Evolutionary conservation across 2,329 filamentous ascomycete genomes (phyloP).

Genomic region (Ophiostoma pallidulum): DNA sequence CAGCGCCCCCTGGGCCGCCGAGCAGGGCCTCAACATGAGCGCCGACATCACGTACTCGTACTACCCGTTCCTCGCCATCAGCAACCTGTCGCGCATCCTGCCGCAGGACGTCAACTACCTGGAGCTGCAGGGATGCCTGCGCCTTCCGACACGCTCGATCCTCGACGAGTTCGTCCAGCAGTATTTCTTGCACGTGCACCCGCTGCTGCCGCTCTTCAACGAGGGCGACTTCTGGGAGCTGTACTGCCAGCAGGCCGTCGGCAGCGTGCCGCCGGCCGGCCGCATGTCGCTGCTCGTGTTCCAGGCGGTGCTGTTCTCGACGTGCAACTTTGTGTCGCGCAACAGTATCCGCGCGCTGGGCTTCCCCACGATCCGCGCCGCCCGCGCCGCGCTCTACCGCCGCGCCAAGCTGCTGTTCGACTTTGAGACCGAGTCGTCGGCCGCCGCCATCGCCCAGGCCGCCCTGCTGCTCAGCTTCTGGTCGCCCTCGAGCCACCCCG

Average conservation of each 20-base stretch:
- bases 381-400: constrained; percentile 14
- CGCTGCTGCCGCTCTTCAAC: constrained; percentile 33
- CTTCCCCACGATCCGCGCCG: constrained; percentile 12
- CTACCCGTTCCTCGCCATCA: constrained; percentile 33
- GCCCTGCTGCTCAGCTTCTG: constrained; percentile 35
- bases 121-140: constrained; percentile 36
- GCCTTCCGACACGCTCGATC: constrained; percentile 31
- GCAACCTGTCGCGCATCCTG: constrained; percentile 29
- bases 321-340: constrained; percentile 14
- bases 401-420: constrained; percentile 29
- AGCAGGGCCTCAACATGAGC: constrained; percentile 6
- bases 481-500: constrained; percentile 18
- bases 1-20: constrained; percentile 2
- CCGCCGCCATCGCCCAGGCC: constrained; percentile 31
- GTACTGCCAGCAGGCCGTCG: constrained; percentile 21
- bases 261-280: constrained; percentile 21
- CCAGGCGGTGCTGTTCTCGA: constrained; percentile 34
- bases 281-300: constrained; percentile 34
- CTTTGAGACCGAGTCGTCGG: constrained; percentile 34
- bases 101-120: constrained; percentile 39
- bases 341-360: constrained; percentile 14
- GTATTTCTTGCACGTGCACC: constrained; percentile 39
- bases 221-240: constrained; percentile 41
- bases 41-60: constrained; percentile 28
- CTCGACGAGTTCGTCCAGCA: constrained; percentile 40